Conservation (phyloP, 306 rosid species). For the Neltuma alba region DNA sequence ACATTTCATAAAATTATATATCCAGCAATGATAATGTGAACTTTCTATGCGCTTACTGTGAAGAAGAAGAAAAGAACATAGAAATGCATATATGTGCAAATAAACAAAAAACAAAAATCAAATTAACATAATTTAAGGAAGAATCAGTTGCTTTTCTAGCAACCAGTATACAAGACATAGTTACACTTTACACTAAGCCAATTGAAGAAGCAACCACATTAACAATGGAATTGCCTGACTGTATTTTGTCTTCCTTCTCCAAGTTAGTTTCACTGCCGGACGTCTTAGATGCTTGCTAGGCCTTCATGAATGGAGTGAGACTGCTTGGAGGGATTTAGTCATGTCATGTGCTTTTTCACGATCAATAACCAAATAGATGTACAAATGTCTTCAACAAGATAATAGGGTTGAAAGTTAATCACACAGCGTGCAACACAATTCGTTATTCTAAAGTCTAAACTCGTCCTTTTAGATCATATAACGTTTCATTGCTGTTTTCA, state of each 20-base stretch:
- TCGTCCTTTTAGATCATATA: background rate
- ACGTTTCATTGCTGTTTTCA: background rate
- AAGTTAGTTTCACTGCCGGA: background rate
- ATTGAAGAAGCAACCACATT: background rate
- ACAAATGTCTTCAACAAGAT: background rate
- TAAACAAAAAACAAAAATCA: background rate
- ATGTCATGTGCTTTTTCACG: background rate
- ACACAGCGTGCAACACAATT: background rate
- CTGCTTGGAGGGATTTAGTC: background rate
- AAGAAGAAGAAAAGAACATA: constrained; percentile 10
- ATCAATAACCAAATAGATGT: background rate
- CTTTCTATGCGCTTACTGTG: constrained; percentile 6
- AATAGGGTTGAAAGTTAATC: background rate
- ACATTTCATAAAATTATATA: background rate
- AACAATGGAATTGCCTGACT: background rate
- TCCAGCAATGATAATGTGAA: background rate
- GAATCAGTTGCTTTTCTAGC: background rate
- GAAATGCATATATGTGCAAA: background rate
- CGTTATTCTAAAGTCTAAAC: constrained; percentile 2
- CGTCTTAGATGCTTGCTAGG: background rate
- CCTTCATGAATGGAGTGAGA: background rate
- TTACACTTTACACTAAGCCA: background rate
- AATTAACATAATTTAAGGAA: background rate
- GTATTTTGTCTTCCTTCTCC: background rate
- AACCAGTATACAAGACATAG: background rate